Evolutionary conservation across 306 rosid species (phyloP).

Genomic region (Canavalia gladiata): DNA sequence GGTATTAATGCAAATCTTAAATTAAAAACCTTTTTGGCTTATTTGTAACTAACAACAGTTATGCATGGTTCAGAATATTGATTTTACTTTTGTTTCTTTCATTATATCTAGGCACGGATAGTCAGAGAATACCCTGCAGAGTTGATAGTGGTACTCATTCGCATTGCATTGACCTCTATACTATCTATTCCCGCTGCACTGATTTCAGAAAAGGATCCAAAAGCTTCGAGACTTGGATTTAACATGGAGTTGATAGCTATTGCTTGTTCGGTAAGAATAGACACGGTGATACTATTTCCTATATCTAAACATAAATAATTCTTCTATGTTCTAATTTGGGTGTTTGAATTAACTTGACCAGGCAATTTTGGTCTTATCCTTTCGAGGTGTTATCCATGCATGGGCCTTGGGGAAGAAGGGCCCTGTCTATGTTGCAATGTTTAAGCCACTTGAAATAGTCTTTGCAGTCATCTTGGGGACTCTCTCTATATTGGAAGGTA

Average conservation of each 20-base stretch:
- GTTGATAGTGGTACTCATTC: conserved; percentile 8
- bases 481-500: conserved; percentile 48
- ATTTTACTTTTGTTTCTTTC: neutral
- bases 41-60: neutral
- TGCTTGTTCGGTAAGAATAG: conserved; percentile 36
- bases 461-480: conserved; percentile 42
- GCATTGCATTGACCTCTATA: conserved; percentile 17
- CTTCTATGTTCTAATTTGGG: neutral
- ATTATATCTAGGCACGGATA: conserved; percentile 26
- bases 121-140: conserved; percentile 44
- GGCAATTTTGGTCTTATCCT: conserved; percentile 33
- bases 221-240: conserved; percentile 34
- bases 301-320: neutral
- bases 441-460: conserved; percentile 46
- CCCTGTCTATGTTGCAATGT: conserved; percentile 48
- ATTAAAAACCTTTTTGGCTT: neutral
- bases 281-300: neutral
- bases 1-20: neutral
- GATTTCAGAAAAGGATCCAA: conserved; percentile 21
- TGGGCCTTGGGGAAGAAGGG: conserved; percentile 46
- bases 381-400: conserved; percentile 12
- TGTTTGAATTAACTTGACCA: neutral
- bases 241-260: conserved; percentile 36
- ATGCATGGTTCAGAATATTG: neutral
- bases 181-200: conserved; percentile 41